Evolutionary conservation across 208 protist genomes (phyloP).

Genomic region (Wallacemonas collosoma): DNA sequence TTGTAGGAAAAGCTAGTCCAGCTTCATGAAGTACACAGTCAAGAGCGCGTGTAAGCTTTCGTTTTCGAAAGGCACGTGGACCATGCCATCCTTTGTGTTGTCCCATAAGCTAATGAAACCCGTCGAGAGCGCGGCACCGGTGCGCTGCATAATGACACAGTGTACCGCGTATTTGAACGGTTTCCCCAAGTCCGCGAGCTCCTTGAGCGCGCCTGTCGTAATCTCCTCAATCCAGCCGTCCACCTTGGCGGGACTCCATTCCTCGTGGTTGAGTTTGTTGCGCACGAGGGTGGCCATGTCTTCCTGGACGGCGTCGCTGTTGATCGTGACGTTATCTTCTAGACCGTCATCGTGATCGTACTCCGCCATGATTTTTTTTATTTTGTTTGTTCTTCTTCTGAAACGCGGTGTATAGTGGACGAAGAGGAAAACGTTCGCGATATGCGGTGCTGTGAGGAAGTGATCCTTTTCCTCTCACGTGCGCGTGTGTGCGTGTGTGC

Average conservation of each 20-base stretch:
- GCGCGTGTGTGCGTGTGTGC: constrained; percentile 9
- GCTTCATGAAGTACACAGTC: constrained; percentile 90
- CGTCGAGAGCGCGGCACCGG: constrained; percentile 87
- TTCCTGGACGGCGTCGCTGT: constrained; percentile 84
- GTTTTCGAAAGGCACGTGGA: constrained; percentile 88
- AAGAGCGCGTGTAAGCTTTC: constrained; percentile 81
- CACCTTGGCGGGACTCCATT: constrained; percentile 85
- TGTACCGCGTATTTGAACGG: constrained; percentile 94
- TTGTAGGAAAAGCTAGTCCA: constrained; percentile 57
- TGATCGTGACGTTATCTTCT: constrained; percentile 83
- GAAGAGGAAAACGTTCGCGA: no score
- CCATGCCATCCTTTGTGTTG: constrained; percentile 90
- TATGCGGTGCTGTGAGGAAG: no score
- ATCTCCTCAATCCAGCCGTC: constrained; percentile 87
- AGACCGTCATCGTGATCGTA: constrained; percentile 61
- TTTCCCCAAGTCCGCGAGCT: constrained; percentile 89
- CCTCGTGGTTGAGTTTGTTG: constrained; percentile 68
- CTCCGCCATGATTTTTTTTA: constrained; percentile 45
- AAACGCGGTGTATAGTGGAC: no score
- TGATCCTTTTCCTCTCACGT: no score
- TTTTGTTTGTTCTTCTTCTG: constrained; percentile 3
- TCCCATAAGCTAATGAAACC: constrained; percentile 93
- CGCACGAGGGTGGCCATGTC: constrained; percentile 62
- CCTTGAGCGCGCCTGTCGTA: constrained; percentile 65
- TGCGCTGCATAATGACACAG: constrained; percentile 91